These are phyloP conservation scores for Rosa persica DNA, from an alignment of 306 rosid genomes.

Conservation along the genomic window DNA sequence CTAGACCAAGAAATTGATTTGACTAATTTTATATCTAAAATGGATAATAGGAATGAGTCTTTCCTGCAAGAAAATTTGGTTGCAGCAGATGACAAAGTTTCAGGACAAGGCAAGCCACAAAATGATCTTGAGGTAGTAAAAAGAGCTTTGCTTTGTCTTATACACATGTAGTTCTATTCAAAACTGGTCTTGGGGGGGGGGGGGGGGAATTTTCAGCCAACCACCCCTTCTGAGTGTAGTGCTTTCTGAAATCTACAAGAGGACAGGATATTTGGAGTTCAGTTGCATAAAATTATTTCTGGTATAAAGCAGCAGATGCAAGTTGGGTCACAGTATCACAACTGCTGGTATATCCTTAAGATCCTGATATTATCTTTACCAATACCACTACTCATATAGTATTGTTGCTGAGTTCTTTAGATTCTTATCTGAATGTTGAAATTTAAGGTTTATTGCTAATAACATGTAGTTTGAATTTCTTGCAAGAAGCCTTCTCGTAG, in stretches of 20 bases:
- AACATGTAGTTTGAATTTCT: background rate
- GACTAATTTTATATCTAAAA: constrained; percentile 60
- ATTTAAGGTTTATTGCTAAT: background rate
- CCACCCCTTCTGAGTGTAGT: no score
- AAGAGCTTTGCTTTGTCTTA: no score
- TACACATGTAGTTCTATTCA: no score
- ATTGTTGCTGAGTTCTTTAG: constrained; percentile 4
- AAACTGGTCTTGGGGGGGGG: no score
- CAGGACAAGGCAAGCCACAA: constrained; percentile 72
- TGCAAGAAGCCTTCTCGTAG: background rate
- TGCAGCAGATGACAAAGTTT: constrained; percentile 36
- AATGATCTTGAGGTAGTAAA: constrained; percentile 82
- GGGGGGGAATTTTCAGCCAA: no score
- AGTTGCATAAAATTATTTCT: no score
- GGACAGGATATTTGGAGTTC: no score
- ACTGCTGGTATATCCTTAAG: constrained; percentile 72
- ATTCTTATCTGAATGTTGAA: background rate
- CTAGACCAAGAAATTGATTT: constrained; percentile 56
- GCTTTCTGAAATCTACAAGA: no score
- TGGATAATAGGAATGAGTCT: constrained; percentile 51
- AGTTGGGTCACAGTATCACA: constrained; percentile 75
- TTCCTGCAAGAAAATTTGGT: constrained; percentile 38
- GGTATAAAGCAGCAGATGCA: constrained; percentile 99
- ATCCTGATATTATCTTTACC: constrained; percentile 28
- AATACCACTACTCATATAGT: constrained; percentile 18